Conservation (phyloP, 1,139 yeast genomes). For the Suhomyces guaymorum region DNA sequence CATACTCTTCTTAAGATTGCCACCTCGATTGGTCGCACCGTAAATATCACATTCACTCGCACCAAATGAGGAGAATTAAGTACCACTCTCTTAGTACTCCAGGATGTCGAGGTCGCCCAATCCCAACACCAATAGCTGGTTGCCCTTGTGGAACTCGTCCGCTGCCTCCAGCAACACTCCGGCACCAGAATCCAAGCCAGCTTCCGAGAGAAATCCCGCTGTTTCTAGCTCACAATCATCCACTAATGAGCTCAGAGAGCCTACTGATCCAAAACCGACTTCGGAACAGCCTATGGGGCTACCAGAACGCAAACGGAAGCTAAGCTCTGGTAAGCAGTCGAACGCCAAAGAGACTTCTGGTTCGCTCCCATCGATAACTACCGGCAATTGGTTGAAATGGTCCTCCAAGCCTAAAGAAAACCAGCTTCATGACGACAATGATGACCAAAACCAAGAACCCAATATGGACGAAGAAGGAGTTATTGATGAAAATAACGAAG, state of each 20-base stretch:
- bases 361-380: conserved; percentile 24
- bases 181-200: not conserved
- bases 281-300: not conserved
- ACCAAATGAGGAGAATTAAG: not conserved
- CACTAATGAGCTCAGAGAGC: not conserved
- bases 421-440: conserved; percentile 8
- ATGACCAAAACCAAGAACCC: conserved; percentile 8
- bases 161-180: conserved; percentile 1
- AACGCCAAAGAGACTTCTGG: conserved; percentile 21
- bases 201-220: not conserved
- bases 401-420: conserved; percentile 8
- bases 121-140: conserved; percentile 9
- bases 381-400: conserved; percentile 20
- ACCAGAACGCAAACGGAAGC: not conserved
- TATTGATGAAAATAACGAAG: conserved; percentile 16
- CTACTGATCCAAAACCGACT: too few species aligned
- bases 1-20: too few species aligned
- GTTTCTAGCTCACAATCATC: not conserved
- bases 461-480: conserved; percentile 10
- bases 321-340: conserved; percentile 1
- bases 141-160: conserved; percentile 10
- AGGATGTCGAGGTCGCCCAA: conserved; percentile 10
- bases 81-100: not conserved
- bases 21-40: not conserved
- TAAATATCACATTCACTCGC: conserved; percentile 9